Base-by-base conservation (phyloP, 768 basidiomycete genomes). In the Lentinula guzmanii region DNA sequence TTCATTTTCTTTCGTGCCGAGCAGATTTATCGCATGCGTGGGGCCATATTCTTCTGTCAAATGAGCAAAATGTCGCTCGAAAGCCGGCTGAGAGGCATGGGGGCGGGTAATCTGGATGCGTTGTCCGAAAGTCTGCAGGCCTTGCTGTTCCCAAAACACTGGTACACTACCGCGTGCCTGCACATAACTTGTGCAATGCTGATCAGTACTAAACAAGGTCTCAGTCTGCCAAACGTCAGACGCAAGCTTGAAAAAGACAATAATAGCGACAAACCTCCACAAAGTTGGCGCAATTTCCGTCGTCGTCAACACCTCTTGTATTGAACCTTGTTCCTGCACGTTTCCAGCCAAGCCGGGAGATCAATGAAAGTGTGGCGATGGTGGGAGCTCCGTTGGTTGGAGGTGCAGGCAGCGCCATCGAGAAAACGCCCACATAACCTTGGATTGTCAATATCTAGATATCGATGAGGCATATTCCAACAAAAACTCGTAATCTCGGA, bases 121-220 rank as follows among this genome's bases (percentile, higher is more conserved):
- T 65, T 93, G 94, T 41, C 94, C 92, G 69, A 99, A 95, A 0
- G 96, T 95, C 70, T 95, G 93, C 43, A 95, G 72, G 31, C 93
- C 95, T 74, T 96, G 94, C 69, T 99, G 96, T 71, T 98, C 96
- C 97, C 97, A 99, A 71, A 99, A 99, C 62, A 98, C 94, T 95
- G 97, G 97, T 46, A 99, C 91, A 66, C 92, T 95, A 62, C 97
- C 97, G 64, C 97, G 87, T 51, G 95, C 86, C 82, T 98, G 95
- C 39, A 89, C 86, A 72, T 93, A 98, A 70, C 94, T 95, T 70
- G 95, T 86, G 73, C 87, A 91, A 64, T 93, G 86, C 63, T 90
- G 88, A 61, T 91, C 86, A 4, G 93, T 92, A 65, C 89, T 89
- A 70, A 98, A 84, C 33, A 97, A 78, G 0, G 91, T 90, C 75